Conservation (phyloP, 345 rosid species). For the Trapa incisa region DNA sequence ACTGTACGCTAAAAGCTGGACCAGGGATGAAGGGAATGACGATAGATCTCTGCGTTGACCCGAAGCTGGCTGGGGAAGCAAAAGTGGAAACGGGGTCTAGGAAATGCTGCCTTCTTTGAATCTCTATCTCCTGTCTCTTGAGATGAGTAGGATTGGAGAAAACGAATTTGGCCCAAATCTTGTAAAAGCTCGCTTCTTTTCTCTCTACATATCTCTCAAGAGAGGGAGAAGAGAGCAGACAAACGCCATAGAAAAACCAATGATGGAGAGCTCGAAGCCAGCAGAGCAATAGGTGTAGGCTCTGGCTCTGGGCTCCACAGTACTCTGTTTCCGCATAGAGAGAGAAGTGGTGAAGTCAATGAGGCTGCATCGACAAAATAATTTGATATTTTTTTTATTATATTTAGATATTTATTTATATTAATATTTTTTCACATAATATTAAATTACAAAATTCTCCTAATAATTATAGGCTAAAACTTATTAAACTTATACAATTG, state of each 20-base stretch:
- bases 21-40: neutral
- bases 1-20: constrained; percentile 6
- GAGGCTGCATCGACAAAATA: neutral
- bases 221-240: constrained; percentile 25
- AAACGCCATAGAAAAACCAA: constrained; percentile 57
- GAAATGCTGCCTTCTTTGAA: neutral
- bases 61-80: neutral
- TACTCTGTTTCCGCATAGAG: constrained; percentile 6
- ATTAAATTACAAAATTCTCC: too few relatives aligned
- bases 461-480: too few relatives aligned
- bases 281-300: constrained; percentile 60
- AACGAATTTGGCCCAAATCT: neutral
- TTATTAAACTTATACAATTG: too few relatives aligned
- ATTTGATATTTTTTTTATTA: neutral
- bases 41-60: constrained; percentile 1
- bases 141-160: neutral
- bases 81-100: neutral
- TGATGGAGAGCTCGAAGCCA: constrained; percentile 59
- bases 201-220: neutral
- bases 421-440: too few relatives aligned
- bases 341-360: constrained; percentile 8
- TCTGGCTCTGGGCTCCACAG: constrained; percentile 74
- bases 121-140: neutral
- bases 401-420: too few relatives aligned
- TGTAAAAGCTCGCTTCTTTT: neutral